A percentile compares a stretch with the other conserved stretches of the same genome.
Conservation (phyloP, 352 stramenopile genomes). For the Phytophthora ohioensis region DNA sequence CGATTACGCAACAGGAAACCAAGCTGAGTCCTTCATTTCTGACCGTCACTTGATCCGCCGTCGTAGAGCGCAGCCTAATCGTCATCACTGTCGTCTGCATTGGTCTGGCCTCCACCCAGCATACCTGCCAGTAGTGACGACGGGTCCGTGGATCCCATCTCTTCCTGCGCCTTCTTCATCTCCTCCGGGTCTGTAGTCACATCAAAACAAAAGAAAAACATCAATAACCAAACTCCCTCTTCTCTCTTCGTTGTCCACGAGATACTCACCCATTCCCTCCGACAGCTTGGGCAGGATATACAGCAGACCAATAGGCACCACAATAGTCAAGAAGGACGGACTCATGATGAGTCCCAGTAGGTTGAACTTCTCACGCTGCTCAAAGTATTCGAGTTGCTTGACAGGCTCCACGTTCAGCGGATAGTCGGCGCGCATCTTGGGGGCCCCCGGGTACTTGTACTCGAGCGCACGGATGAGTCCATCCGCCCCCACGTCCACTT, state of each 20-base stretch:
- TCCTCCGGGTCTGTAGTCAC: conserved; percentile 72
- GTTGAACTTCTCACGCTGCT: conserved; percentile 87
- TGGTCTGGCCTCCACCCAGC: conserved; percentile 67
- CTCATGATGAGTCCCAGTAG: conserved; percentile 79
- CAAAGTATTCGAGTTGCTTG: conserved; percentile 83
- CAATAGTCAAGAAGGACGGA: conserved; percentile 84
- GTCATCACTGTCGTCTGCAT: conserved; percentile 77
- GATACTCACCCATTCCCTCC: conserved; percentile 70
- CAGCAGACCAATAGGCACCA: conserved; percentile 78
- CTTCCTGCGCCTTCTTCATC: conserved; percentile 89
- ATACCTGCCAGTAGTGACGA: conserved; percentile 74
- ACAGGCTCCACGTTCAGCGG: conserved; percentile 71
- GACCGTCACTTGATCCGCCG: conserved; percentile 7
- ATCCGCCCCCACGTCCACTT: conserved; percentile 64
- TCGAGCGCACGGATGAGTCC: conserved; percentile 72
- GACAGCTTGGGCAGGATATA: conserved; percentile 86
- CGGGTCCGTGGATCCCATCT: conserved; percentile 80
- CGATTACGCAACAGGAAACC: conserved; percentile 17
- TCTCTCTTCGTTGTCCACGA: conserved; percentile 18
- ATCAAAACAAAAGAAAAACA: conserved; percentile 5
- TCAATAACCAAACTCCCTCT: background rate
- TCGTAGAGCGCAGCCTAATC: conserved; percentile 48
- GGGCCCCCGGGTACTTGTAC: conserved; percentile 83
- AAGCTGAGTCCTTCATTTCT: conserved; percentile 5
- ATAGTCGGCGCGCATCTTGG: conserved; percentile 68